Evolutionary conservation across 257 asterid species (phyloP).

Genomic region (Euphrasia confusa): DNA sequence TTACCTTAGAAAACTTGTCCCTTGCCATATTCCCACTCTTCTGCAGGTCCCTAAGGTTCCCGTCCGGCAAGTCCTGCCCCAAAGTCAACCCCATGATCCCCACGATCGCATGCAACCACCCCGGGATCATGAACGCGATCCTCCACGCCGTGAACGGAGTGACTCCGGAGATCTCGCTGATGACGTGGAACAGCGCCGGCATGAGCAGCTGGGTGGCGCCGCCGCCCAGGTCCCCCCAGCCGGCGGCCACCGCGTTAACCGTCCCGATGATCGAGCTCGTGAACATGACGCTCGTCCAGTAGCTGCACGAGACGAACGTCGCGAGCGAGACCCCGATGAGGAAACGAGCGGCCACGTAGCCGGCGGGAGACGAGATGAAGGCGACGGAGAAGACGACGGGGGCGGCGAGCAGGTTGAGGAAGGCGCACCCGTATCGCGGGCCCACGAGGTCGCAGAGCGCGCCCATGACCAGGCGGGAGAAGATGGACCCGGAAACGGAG

Average conservation of each 20-base stretch:
- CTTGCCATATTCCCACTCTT: slow-evolving; percentile 34
- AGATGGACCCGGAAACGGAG: slow-evolving; percentile 41
- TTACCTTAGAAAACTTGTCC: slow-evolving; percentile 41
- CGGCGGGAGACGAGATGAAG: slow-evolving; percentile 28
- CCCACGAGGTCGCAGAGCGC: slow-evolving; percentile 40
- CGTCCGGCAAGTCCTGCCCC: slow-evolving; percentile 47
- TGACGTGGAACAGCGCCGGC: slow-evolving; percentile 39
- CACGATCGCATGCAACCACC: slow-evolving; percentile 34
- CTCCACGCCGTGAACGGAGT: slow-evolving; percentile 44
- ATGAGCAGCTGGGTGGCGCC: slow-evolving; percentile 40
- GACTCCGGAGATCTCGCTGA: slow-evolving; percentile 29
- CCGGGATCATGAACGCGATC: slow-evolving; percentile 38
- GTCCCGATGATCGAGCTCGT: slow-evolving; percentile 39
- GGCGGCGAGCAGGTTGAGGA: slow-evolving; percentile 37
- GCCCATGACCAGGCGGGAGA: slow-evolving; percentile 50
- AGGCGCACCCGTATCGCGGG: slow-evolving; percentile 46
- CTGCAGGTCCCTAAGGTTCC: slow-evolving; percentile 35
- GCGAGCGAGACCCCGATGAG: slow-evolving; percentile 45
- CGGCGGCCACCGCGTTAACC: slow-evolving; percentile 39
- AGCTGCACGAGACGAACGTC: slow-evolving; percentile 42
- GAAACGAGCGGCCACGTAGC: slow-evolving; percentile 36
- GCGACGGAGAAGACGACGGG: slow-evolving; percentile 39
- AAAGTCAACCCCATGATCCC: slow-evolving; percentile 36
- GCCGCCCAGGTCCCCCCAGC: slow-evolving; percentile 54
- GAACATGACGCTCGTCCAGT: slow-evolving; percentile 42